A percentile compares a stretch with the other conserved stretches of the same genome.
Evolutionary conservation across 2,329 filamentous ascomycete genomes (phyloP).

Genomic region (Diplodia sapinea): DNA sequence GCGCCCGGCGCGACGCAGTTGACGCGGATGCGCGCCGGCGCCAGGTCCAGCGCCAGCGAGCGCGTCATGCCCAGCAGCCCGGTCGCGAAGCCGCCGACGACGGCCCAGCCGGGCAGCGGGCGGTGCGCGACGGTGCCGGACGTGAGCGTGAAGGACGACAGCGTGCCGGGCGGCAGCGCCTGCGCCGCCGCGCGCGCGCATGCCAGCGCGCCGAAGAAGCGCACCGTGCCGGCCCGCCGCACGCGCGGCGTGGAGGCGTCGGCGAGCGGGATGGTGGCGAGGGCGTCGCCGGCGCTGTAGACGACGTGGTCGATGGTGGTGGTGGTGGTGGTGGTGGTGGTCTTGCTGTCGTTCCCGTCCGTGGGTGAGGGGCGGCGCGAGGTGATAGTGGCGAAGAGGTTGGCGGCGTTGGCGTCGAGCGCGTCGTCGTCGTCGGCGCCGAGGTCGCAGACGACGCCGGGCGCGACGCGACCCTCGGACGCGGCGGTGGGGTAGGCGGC

Average conservation of each 20-base stretch:
- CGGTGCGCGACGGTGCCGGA: conserved; percentile 59
- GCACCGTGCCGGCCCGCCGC: conserved; percentile 54
- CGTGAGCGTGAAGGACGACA: conserved; percentile 62
- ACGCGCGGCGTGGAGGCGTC: conserved; percentile 52
- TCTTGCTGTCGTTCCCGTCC: neutral
- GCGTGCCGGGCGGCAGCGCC: conserved; percentile 50
- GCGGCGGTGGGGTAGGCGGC: conserved; percentile 51
- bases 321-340: conserved; percentile 30
- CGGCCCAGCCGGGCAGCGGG: conserved; percentile 59
- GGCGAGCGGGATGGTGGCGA: conserved; percentile 50
- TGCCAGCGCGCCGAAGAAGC: conserved; percentile 59
- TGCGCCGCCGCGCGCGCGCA: conserved; percentile 56
- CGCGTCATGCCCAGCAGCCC: conserved; percentile 61
- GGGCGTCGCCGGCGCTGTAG: conserved; percentile 61
- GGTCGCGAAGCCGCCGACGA: conserved; percentile 56
- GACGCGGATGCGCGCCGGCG: conserved; percentile 61
- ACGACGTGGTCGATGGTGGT: conserved; percentile 60
- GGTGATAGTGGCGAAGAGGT: conserved; percentile 46
- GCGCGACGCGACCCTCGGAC: conserved; percentile 43
- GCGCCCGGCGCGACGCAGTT: conserved; percentile 66
- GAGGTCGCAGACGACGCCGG: conserved; percentile 58
- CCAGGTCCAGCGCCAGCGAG: conserved; percentile 66
- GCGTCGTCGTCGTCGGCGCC: conserved; percentile 51
- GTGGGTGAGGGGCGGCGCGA: no score
- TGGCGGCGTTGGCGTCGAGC: conserved; percentile 56